Evolutionary conservation across 148 eudicot species (phyloP).

Genomic region (Pouteria glomerata): DNA sequence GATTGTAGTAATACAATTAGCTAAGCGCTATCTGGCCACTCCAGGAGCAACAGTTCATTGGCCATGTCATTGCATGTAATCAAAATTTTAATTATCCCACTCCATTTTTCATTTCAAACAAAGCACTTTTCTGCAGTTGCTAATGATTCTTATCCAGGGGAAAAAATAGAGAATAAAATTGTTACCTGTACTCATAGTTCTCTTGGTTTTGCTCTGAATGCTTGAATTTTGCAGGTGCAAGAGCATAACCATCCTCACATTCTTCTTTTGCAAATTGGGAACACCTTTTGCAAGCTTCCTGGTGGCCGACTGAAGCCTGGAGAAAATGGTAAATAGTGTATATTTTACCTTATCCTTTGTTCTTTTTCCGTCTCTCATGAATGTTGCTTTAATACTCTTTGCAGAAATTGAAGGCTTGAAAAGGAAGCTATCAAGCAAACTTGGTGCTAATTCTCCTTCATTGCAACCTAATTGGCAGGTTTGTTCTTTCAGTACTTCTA

Average conservation of each 20-base stretch:
- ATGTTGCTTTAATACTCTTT: neutral
- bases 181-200: too few species aligned
- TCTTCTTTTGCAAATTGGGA: constrained; percentile 82
- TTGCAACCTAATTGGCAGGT: constrained; percentile 83
- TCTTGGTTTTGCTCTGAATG: neutral
- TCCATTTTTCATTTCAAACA: too few species aligned
- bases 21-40: too few species aligned
- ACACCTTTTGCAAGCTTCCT: constrained; percentile 83
- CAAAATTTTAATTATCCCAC: too few species aligned
- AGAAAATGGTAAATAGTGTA: constrained; percentile 55
- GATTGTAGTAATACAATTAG: too few species aligned
- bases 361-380: neutral
- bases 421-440: constrained; percentile 66
- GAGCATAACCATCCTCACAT: constrained; percentile 81
- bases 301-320: constrained; percentile 94
- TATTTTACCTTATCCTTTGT: neutral
- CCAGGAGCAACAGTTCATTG: too few species aligned
- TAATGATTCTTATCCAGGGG: too few species aligned
- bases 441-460: constrained; percentile 51
- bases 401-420: constrained; percentile 72
- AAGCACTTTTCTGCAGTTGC: too few species aligned
- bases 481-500: constrained; percentile 1
- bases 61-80: too few species aligned
- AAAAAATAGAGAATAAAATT: too few species aligned
- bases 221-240: constrained; percentile 49